Evolutionary conservation across 1,139 yeast species (phyloP).

Genomic region (Debaryomycetaceae sp.): DNA sequence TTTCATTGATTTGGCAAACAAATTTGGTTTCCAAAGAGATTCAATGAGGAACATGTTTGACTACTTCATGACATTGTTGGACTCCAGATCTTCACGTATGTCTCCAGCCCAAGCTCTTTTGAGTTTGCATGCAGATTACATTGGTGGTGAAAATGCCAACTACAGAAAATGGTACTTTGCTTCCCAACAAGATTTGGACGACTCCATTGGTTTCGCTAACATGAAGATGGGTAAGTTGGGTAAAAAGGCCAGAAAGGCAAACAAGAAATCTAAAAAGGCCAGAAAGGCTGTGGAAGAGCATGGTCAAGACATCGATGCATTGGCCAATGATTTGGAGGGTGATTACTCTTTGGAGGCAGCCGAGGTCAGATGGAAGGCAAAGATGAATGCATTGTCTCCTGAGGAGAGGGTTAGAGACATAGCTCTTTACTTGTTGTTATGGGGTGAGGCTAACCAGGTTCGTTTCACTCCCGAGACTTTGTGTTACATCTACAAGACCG

Average conservation of each 20-base stretch:
- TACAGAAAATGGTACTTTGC: constrained; percentile 46
- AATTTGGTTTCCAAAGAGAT: constrained; percentile 97
- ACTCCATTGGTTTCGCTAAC: constrained; percentile 43
- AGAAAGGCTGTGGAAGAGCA: constrained; percentile 53
- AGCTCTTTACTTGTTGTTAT: constrained; percentile 81
- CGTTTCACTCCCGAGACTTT: constrained; percentile 91
- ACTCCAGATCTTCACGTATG: constrained; percentile 95
- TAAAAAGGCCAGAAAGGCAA: constrained; percentile 48
- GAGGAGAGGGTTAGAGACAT: constrained; percentile 86
- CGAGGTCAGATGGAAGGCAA: constrained; percentile 50
- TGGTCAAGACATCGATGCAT: constrained; percentile 47
- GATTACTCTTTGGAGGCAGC: constrained; percentile 64
- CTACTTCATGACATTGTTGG: constrained; percentile 88
- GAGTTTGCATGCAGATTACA: constrained; percentile 93
- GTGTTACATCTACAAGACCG: constrained; percentile 92
- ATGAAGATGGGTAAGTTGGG: constrained; percentile 75
- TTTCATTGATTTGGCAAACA: constrained; percentile 82
- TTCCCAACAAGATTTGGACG: constrained; percentile 40
- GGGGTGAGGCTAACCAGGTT: constrained; percentile 99
- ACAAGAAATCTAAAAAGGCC: constrained; percentile 61
- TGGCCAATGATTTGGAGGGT: constrained; percentile 80
- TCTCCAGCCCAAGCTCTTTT: constrained; percentile 92
- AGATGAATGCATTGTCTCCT: constrained; percentile 45
- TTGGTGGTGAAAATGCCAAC: constrained; percentile 45
- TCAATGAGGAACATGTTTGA: constrained; percentile 97